Conservation (phyloP, 2,329 filamentous ascomycete genomes). For the Verticillium zaregamsianum region DNA sequence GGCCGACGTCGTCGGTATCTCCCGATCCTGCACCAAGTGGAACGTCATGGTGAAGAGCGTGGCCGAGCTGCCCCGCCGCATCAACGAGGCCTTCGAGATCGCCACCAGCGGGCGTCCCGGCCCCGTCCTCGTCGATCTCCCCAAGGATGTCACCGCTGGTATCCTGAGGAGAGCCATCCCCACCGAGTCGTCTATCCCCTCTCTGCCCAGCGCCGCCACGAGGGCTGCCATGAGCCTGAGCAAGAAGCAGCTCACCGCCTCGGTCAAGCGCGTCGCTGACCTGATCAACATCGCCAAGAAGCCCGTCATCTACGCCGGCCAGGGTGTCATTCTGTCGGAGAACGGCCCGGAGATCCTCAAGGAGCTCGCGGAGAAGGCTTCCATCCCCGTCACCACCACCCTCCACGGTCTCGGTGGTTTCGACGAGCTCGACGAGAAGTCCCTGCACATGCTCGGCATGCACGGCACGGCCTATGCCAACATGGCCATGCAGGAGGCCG, state of each 20-base stretch:
- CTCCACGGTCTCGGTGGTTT: constrained; percentile 89
- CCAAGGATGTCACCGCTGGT: constrained; percentile 91
- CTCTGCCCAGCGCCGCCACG: constrained; percentile 81
- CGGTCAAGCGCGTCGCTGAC: constrained; percentile 72
- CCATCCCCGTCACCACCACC: constrained; percentile 92
- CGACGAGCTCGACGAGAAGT: constrained; percentile 90
- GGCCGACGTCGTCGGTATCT: constrained; percentile 91
- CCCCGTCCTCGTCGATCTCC: constrained; percentile 90
- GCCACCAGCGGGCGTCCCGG: constrained; percentile 91
- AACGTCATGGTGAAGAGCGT: constrained; percentile 98
- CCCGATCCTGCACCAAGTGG: constrained; percentile 95
- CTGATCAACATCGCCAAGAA: constrained; percentile 89
- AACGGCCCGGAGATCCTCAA: constrained; percentile 77
- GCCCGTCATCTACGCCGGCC: constrained; percentile 91
- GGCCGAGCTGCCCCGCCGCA: constrained; percentile 85
- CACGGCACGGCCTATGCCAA: constrained; percentile 96
- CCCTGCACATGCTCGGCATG: constrained; percentile 98
- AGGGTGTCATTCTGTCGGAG: constrained; percentile 77
- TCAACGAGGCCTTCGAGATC: constrained; percentile 98
- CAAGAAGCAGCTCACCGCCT: constrained; percentile 66
- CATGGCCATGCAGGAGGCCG: constrained; percentile 95
- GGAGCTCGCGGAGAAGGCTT: constrained; percentile 83
- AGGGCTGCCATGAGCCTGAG: constrained; percentile 72
- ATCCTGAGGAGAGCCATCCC: constrained; percentile 82
- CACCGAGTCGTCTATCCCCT: constrained; percentile 65